Evolutionary conservation across 306 rosid genomes (phyloP).

Genomic region (Prunus campanulata): DNA sequence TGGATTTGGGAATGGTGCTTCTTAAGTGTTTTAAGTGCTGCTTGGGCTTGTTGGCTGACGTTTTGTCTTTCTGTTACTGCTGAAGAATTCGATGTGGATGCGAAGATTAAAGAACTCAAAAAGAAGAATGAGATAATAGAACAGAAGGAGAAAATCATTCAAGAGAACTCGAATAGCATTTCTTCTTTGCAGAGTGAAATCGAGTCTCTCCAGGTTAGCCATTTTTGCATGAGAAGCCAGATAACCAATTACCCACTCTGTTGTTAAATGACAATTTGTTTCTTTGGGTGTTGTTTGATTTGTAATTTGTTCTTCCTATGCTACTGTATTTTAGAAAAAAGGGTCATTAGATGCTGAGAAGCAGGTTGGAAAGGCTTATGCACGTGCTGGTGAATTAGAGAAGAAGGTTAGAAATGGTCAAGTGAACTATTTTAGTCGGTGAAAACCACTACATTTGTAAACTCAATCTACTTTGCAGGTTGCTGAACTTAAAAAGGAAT

Average conservation of each 20-base stretch:
- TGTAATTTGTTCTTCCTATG: neutral
- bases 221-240: neutral
- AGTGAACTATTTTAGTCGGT: constrained; percentile 3
- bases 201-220: constrained; percentile 72
- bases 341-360: constrained; percentile 56
- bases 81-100: constrained; percentile 61
- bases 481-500: constrained; percentile 52
- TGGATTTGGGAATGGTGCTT: neutral
- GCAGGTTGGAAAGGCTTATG: constrained; percentile 80
- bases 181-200: constrained; percentile 60
- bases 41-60: constrained; percentile 28
- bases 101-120: constrained; percentile 52
- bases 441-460: constrained; percentile 9
- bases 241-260: neutral
- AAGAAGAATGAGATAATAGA: constrained; percentile 55
- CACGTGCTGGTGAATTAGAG: constrained; percentile 80
- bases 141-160: constrained; percentile 54
- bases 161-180: constrained; percentile 46
- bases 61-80: constrained; percentile 10
- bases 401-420: constrained; percentile 57
- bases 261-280: neutral
- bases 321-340: constrained; percentile 48
- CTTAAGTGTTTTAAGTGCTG: constrained; percentile 14
- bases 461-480: constrained; percentile 45
- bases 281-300: neutral